Base-by-base conservation (phyloP, 345 rosid genomes). In the Geranium rotundifolium region DNA sequence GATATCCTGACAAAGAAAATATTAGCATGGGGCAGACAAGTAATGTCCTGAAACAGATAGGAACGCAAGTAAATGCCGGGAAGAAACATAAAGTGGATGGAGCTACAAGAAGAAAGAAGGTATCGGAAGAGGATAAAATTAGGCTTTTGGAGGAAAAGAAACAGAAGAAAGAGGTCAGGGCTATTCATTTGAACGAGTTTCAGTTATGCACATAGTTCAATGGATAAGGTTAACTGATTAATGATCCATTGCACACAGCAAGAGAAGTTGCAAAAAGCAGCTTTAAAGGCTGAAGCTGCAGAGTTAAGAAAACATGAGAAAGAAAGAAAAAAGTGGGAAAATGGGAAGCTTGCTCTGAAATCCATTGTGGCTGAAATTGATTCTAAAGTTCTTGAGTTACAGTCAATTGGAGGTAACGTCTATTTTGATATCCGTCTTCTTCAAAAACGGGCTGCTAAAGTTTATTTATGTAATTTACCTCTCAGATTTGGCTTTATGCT, bases 361-460 rank as follows among this genome's bases (percentile, higher is more conserved):
- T 88, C 89, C 71, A 82, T 93, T 63, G 87, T 86, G 62, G 92
- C 92, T 58, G 82, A 84, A 76, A 80, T 90, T 73, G 92, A 93
- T 65, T 60, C 84, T 7, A 93, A 82, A 78, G 83, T 90, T n/a
- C 83, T 90, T 71, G 96, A 93, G 72, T 70, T 75, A 69, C 90
- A 92, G 6, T 79, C 88, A 46, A 64, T 79, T 70, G 99, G 97
- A 78, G 99, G 97, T 93, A 29, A 68, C 71, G 19, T 57, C 66
- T 16, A 59, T 15, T 2, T 57, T 69, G 17, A 55, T 62, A 63
- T 59, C 57, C 29, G 55, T 54, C 19, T 56, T 0, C 50, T 63
- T 27, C 39, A 19, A 52, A 57, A 39, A 31, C 41, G 18, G 27
- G 60, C 39, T 55, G 27, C 23, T 65, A 20, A 20, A 71, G 67